A percentile compares a stretch with the other conserved stretches of the same genome.
phyloP scores from a whole-genome alignment of 2,329 filamentous ascomycete genomes.

The Penicillium sp. region DNA sequence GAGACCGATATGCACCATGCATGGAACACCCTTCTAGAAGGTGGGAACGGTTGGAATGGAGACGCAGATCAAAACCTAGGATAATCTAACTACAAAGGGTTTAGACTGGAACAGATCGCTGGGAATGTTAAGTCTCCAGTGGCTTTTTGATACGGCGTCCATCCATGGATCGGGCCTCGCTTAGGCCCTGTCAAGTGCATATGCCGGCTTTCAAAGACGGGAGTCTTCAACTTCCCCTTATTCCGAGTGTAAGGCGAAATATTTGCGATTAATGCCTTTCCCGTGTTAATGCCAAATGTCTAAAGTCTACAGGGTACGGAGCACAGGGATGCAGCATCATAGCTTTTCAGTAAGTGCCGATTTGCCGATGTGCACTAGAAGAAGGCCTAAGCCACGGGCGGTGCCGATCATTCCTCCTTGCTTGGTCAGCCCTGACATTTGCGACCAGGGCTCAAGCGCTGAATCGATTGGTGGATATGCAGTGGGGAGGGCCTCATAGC shows the following conservation, averaged over 20 bases:
- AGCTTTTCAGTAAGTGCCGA: not conserved
- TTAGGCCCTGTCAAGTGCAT: not conserved
- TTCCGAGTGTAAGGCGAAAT: not conserved
- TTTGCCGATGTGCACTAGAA: not conserved
- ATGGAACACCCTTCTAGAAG: conserved; percentile 6
- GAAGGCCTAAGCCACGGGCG: conserved; percentile 1
- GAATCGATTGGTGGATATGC: not conserved
- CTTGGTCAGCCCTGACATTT: not conserved
- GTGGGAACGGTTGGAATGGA: not conserved
- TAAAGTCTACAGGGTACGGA: not conserved
- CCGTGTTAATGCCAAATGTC: not conserved
- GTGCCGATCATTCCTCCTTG: conserved; percentile 6
- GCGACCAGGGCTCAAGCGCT: not conserved
- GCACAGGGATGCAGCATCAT: not conserved
- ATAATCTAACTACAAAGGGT: not conserved
- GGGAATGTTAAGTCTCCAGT: not conserved
- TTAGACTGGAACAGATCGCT: not conserved
- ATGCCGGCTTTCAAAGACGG: not conserved
- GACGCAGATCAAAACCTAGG: not conserved
- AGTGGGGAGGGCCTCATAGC: not conserved
- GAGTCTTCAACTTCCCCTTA: not conserved
- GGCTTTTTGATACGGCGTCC: not conserved
- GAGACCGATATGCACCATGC: conserved; percentile 5
- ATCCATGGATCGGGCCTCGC: conserved; percentile 1
- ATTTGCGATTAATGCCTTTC: not conserved